phyloP scores from a whole-genome alignment of 495 filamentous ascomycete species.

The Lasiosphaeria ovina region DNA sequence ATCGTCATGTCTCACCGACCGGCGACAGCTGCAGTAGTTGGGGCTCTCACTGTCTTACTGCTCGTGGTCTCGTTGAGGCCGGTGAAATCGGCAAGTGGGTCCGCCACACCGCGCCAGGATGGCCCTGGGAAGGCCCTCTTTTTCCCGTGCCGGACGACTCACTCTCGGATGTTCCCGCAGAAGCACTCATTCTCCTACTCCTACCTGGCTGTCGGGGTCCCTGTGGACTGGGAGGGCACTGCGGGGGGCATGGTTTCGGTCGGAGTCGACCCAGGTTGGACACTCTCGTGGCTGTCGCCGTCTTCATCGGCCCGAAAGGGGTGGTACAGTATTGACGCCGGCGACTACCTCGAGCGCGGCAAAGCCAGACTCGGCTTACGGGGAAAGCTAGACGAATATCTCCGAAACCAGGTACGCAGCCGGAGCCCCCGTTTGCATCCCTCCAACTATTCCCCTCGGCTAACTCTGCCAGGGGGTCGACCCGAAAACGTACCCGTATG shows the following conservation, averaged over 20 bases:
- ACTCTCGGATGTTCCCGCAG: constrained; percentile 59
- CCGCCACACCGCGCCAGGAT: constrained; percentile 14
- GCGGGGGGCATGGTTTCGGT: constrained; percentile 55
- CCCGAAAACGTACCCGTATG: constrained; percentile 54
- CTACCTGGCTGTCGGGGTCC: constrained; percentile 64
- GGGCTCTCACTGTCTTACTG: constrained; percentile 8
- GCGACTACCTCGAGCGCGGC: constrained; percentile 59
- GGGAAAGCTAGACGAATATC: constrained; percentile 58
- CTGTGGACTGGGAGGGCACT: constrained; percentile 57
- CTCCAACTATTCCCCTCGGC: neutral
- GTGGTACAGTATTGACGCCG: constrained; percentile 60
- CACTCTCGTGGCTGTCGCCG: constrained; percentile 31
- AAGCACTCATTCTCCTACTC: constrained; percentile 65
- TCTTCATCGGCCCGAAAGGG: constrained; percentile 15
- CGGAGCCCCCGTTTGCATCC: neutral
- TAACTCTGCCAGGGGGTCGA: constrained; percentile 46
- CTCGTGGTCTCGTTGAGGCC: constrained; percentile 5
- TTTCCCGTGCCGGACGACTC: constrained; percentile 61
- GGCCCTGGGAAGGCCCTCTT: constrained; percentile 34
- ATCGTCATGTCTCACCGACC: too few species aligned
- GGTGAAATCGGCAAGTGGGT: neutral
- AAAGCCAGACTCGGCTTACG: constrained; percentile 44
- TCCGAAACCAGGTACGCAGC: constrained; percentile 46
- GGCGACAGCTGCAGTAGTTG: neutral
- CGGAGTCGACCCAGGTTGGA: constrained; percentile 27